These are phyloP conservation scores for Panaeolus papilionaceus DNA, from an alignment of 768 basidiomycete genomes.

Conservation along the genomic window DNA sequence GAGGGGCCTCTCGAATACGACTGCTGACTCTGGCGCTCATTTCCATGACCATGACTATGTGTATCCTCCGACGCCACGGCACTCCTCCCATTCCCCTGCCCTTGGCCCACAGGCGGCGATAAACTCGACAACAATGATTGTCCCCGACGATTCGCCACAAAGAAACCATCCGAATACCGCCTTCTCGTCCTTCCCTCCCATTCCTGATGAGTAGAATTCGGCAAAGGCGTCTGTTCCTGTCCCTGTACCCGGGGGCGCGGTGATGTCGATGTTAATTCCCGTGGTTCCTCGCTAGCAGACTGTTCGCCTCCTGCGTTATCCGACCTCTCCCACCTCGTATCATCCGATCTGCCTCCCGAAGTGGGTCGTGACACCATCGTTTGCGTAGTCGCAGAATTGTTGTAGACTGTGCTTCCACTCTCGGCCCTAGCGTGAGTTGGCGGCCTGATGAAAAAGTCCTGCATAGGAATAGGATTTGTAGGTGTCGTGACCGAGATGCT, in stretches of 20 bases:
- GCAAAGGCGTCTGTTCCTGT: background rate
- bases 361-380: constrained; percentile 29
- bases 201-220: background rate
- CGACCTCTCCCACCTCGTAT: constrained; percentile 37
- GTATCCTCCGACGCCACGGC: constrained; percentile 22
- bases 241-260: constrained; percentile 21
- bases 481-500: constrained; percentile 34
- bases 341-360: constrained; percentile 36
- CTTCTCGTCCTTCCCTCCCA: constrained; percentile 25
- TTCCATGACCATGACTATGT: constrained; percentile 9
- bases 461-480: constrained; percentile 26
- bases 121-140: constrained; percentile 19
- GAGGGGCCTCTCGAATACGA: constrained; percentile 16
- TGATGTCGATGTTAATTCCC: constrained; percentile 1
- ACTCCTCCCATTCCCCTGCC: constrained; percentile 1
- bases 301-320: constrained; percentile 17
- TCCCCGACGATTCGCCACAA: constrained; percentile 33
- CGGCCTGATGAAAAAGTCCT: constrained; percentile 19
- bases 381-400: constrained; percentile 17
- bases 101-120: background rate
- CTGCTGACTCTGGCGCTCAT: constrained; percentile 13
- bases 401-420: constrained; percentile 23
- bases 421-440: constrained; percentile 1
- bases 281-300: constrained; percentile 3
- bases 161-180: constrained; percentile 39